Evolutionary conservation across 768 basidiomycete species (phyloP), one percentile per base, ranked within the genome.

Genomic region (Russula brevipes): DNA sequence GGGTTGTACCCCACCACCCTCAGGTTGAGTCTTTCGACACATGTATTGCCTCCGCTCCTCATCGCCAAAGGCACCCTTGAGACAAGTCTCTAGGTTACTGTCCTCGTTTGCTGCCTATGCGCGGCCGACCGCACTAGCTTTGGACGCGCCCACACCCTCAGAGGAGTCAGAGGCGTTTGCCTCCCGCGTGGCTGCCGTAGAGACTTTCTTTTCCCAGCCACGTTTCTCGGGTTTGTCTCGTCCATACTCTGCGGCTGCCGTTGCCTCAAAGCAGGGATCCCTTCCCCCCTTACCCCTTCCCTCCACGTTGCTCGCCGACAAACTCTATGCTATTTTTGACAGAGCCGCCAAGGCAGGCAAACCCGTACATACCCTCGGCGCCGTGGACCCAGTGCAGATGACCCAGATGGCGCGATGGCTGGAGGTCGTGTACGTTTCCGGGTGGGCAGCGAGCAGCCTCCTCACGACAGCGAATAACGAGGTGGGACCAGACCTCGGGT

Each of bases 381-480:
- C 91, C 4, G 88, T 97, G 65, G 95, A 97, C 72, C 93, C 94
- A 0, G 83, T 94, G 14, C 94, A 92, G 76, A 91, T 94, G 89
- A 94, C 91, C 0, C 94, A 97, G 76, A 92, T 93, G 90, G 94
- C 91, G 8, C 78, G 77, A 57, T 82, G 90, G 69, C 89, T 91
- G 70, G 89, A 97, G 71, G 86, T 89, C 39, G 83, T 94, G 3
- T 98, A 98, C 69, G 78, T 98, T n/a, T 91, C 89, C 54, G 94
- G 95, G 10, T 96, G 94, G 94, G 93, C 91, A 14, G 81, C 85
- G 31, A 90, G 88, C 49, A 92, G 89, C 67, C 80, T 94, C 53
- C 77, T 96, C 56, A 94, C 94, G 5, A 94, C 94, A 2, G 91
- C 87, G 8, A 89, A 86, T 72, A 95, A 94, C 72, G 91, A 95